Evolutionary conservation across 2,329 filamentous ascomycete genomes (phyloP).

Genomic region (Diaporthe sp.): DNA sequence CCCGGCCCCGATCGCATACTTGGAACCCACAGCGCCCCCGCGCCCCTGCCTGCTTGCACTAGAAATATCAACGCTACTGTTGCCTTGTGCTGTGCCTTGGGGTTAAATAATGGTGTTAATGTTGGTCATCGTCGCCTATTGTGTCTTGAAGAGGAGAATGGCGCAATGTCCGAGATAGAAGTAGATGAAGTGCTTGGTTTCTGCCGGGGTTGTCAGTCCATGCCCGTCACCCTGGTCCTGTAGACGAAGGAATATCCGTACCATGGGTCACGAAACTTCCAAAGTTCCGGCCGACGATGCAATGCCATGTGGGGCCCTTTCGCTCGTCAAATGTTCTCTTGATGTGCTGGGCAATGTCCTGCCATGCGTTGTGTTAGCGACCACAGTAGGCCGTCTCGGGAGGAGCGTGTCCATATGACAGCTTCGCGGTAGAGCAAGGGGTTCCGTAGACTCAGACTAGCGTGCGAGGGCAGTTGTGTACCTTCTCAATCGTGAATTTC

Average conservation of each 20-base stretch:
- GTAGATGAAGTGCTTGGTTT: constrained; percentile 99
- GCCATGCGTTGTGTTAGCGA: constrained; percentile 35
- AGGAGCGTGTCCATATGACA: background rate
- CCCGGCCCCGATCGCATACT: background rate
- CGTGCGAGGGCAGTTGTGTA: constrained; percentile 43
- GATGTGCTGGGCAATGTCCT: constrained; percentile 97
- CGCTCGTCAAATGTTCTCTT: constrained; percentile 97
- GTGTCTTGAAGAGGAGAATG: constrained; percentile 98
- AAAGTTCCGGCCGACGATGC: constrained; percentile 98
- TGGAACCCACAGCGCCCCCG: background rate
- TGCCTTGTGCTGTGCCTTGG: constrained; percentile 8
- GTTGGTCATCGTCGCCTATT: constrained; percentile 66
- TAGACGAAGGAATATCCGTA: constrained; percentile 57
- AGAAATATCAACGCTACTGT: constrained; percentile 12
- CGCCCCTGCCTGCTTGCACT: constrained; percentile 1
- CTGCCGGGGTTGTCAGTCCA: constrained; percentile 59
- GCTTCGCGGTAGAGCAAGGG: background rate
- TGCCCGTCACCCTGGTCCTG: background rate
- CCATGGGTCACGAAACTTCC: constrained; percentile 99
- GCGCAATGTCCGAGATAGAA: constrained; percentile 99
- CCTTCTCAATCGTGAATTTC: constrained; percentile 74
- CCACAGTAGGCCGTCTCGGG: background rate
- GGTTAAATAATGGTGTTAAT: background rate
- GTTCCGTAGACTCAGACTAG: background rate
- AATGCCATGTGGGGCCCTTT: constrained; percentile 99